Base-by-base conservation (phyloP, 2,329 filamentous ascomycete genomes). In the Botrytis squamosa region DNA sequence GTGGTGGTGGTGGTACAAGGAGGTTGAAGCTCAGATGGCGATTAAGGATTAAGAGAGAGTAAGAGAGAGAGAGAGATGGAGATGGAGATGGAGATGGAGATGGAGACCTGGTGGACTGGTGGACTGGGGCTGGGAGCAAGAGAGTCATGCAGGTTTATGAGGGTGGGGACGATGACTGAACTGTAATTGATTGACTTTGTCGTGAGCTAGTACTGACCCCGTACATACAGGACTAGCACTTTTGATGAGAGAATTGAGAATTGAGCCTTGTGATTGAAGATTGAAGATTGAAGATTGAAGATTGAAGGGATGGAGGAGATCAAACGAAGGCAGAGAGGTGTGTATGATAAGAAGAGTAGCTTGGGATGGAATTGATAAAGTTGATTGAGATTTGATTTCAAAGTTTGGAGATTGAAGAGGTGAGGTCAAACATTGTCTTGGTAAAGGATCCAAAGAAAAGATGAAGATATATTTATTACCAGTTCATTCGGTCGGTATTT, bases 1-100 rank as follows among this genome's bases (percentile, higher is more conserved):
- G 29, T 55, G 36, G 3, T 55, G 36, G 46, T 55, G 36, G 46
- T 55, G 36, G 65, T 68, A 68, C 65, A 68, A 68, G 25, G 65
- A 68, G 65, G 65, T 67, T 68, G 65, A 68, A 68, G 65, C 44
- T 67, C 46, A 40, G 44, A 55, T 55, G 65, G 65, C 33, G 65
- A 67, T 52, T 49, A 52, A 67, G 65, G 65, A 67, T 52, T 49
- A 52, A 67, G 65, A 55, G 52, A n/a, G 52, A 55, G 52, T 6
- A 12, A n/a, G 52, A n/a, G 52, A 29, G 52, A 29, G n/a, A n/a
- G n/a, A 29, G 29, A 29, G 29, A 29, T 29, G 29, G 29, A 29
- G n/a, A 29, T n/a, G n/a, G 52, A 29, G 52, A 33, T 33, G 33
- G 33, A 33, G 33, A 33, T 33, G 33, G 33, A 33, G 33, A 33